Percentiles rank a stretch among this genome's conserved stretches.
Conservation (phyloP, 2,329 filamentous ascomycete species). For the Cordyceps farinosa region DNA sequence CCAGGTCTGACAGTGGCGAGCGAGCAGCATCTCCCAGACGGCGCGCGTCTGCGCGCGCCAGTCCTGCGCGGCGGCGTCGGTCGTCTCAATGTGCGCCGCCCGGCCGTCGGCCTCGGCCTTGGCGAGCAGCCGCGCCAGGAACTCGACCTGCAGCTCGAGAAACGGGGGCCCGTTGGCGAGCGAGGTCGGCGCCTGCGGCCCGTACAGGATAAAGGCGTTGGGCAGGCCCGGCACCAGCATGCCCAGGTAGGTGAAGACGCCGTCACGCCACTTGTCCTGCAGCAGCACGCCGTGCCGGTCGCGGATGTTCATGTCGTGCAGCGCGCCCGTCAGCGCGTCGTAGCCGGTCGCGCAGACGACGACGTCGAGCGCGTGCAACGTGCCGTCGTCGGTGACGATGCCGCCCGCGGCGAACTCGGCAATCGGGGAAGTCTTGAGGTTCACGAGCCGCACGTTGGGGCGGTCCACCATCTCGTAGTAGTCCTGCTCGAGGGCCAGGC, state of each 20-base stretch:
- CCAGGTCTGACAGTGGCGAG: background rate
- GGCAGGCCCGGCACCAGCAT: background rate
- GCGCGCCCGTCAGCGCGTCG: no score
- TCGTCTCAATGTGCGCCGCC: no score
- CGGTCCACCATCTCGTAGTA: background rate
- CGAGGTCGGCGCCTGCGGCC: constrained; percentile 2
- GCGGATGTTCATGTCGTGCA: no score
- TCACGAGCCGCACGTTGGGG: background rate
- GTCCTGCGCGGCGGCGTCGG: no score
- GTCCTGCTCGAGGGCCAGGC: background rate
- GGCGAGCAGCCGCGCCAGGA: background rate
- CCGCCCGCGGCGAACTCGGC: constrained; percentile 35
- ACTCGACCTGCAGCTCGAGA: background rate
- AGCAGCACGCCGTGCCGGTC: no score
- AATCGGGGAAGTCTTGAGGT: constrained; percentile 23
- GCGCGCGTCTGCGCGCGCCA: no score
- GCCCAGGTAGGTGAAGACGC: background rate
- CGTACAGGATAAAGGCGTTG: constrained; percentile 7
- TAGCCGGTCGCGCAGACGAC: no score
- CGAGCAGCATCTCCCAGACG: background rate
- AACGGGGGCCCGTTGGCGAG: background rate
- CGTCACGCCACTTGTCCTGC: no score
- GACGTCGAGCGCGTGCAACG: no score
- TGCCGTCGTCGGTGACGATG: constrained; percentile 35
- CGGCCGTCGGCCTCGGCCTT: no score